Conservation (phyloP, 441 rosid species). For the Gossypium schwendimanii region DNA sequence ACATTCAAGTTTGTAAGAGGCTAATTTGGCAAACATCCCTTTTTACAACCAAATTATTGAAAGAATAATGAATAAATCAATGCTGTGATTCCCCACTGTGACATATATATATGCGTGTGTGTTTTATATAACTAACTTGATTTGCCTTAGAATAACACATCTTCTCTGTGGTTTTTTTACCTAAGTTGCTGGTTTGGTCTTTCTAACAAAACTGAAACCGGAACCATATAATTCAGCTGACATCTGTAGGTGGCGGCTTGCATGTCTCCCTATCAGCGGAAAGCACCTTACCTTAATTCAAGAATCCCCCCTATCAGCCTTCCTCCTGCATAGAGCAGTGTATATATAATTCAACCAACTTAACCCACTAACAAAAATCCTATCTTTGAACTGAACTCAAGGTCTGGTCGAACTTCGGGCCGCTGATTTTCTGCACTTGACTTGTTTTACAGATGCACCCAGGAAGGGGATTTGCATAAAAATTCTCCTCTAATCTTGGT, state of each 20-base stretch:
- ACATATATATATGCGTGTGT: background rate
- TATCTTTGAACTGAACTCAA: conserved; percentile 26
- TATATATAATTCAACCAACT: conserved; percentile 7
- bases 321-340: background rate
- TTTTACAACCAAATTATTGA: conserved; percentile 4
- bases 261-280: conserved; percentile 10
- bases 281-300: conserved; percentile 9
- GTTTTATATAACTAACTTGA: conserved; percentile 20
- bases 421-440: conserved; percentile 21
- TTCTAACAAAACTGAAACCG: conserved; percentile 11
- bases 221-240: conserved; percentile 1
- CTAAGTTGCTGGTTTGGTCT: conserved; percentile 15
- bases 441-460: conserved; percentile 69
- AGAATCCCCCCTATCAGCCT: conserved; percentile 6
- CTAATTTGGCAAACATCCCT: conserved; percentile 5
- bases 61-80: conserved; percentile 21
- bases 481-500: conserved; percentile 83
- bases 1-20: conserved; percentile 12
- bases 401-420: conserved; percentile 23
- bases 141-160: conserved; percentile 16
- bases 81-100: conserved; percentile 13
- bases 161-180: conserved; percentile 10
- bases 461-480: conserved; percentile 82
- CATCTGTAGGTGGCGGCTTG: conserved; percentile 14
- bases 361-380: conserved; percentile 16